These are phyloP conservation scores for Bassia scoparia DNA, from an alignment of 148 eudicot genomes.

Conservation along the genomic window DNA sequence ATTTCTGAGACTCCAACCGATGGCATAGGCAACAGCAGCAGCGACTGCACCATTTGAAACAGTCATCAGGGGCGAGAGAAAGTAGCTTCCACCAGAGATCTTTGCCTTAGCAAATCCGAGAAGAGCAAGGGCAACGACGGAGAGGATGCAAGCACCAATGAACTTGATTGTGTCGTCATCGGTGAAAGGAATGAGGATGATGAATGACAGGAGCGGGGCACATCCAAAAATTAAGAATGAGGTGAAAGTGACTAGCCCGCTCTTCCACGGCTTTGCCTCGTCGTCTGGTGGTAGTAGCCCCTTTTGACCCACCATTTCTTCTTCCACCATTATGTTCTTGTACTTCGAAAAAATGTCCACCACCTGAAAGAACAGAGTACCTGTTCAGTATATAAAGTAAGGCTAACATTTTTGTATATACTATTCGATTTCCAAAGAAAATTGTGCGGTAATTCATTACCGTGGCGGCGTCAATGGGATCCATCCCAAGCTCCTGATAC, in stretches of 20 bases:
- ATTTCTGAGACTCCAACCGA: slow-evolving; percentile 67
- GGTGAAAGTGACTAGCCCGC: slow-evolving; percentile 53
- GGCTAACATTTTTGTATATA: too few species aligned
- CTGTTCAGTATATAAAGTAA: too few species aligned
- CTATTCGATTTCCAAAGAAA: too few species aligned
- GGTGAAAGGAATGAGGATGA: slow-evolving; percentile 70
- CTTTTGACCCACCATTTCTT: slow-evolving; percentile 43
- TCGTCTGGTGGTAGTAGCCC: slow-evolving; percentile 40
- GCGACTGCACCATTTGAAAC: slow-evolving; percentile 52
- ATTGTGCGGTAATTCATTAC: too few species aligned
- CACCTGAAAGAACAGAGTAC: slow-evolving; percentile 33
- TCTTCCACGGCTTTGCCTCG: slow-evolving; percentile 71
- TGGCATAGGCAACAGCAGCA: slow-evolving; percentile 50
- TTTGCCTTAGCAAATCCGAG: slow-evolving; percentile 58
- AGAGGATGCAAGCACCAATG: slow-evolving; percentile 56
- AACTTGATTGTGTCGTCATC: slow-evolving; percentile 43
- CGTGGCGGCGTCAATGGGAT: slow-evolving; percentile 41
- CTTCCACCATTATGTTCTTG: slow-evolving; percentile 53
- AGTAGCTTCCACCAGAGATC: slow-evolving; percentile 50
- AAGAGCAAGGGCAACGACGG: slow-evolving; percentile 48
- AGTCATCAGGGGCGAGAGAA: slow-evolving; percentile 29
- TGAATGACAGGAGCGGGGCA: slow-evolving; percentile 59
- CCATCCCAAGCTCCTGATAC: slow-evolving; percentile 54
- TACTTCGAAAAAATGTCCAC: slow-evolving; percentile 58
- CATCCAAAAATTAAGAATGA: slow-evolving; percentile 56